A percentile compares a stretch with the other conserved stretches of the same genome.
Evolutionary conservation across 495 filamentous ascomycete genomes (phyloP).

Genomic region (Penicillium angulare): DNA sequence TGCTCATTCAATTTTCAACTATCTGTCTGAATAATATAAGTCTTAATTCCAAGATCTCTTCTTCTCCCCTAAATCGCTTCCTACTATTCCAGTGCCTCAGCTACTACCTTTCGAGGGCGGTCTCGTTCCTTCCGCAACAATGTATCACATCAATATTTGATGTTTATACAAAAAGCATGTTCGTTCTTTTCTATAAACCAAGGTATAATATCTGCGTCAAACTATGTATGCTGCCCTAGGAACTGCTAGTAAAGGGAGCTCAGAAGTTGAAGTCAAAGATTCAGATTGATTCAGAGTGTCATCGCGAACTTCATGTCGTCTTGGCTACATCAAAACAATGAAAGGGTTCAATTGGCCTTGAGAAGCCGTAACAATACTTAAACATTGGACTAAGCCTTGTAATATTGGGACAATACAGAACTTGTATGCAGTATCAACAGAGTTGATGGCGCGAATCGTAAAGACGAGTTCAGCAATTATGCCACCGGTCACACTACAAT

Average conservation of each 20-base stretch:
- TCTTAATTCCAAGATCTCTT: too few relatives aligned
- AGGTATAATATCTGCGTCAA: neutral
- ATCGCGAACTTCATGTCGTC: neutral
- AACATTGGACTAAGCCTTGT: constrained; percentile 15
- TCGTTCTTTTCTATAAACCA: neutral
- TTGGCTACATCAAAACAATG: constrained; percentile 14
- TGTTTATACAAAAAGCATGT: too few relatives aligned
- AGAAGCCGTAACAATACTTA: constrained; percentile 25
- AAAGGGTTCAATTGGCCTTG: constrained; percentile 29
- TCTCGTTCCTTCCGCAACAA: too few relatives aligned
- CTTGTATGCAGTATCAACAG: constrained; percentile 21
- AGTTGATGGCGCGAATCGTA: constrained; percentile 1
- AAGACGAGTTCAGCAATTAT: constrained; percentile 15
- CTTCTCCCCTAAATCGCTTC: too few relatives aligned
- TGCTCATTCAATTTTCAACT: too few relatives aligned
- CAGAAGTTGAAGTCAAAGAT: neutral
- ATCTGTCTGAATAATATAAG: too few relatives aligned
- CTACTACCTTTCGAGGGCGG: too few relatives aligned
- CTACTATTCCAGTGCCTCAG: too few relatives aligned
- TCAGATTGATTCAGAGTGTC: constrained; percentile 4
- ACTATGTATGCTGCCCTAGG: neutral
- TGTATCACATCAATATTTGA: too few relatives aligned
- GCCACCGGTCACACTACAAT: constrained; percentile 18
- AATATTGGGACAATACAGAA: constrained; percentile 18
- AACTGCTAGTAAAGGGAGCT: neutral